phyloP scores from a whole-genome alignment of 192 early-diverging fungal genomes.

The Backusella mclennaniae region DNA sequence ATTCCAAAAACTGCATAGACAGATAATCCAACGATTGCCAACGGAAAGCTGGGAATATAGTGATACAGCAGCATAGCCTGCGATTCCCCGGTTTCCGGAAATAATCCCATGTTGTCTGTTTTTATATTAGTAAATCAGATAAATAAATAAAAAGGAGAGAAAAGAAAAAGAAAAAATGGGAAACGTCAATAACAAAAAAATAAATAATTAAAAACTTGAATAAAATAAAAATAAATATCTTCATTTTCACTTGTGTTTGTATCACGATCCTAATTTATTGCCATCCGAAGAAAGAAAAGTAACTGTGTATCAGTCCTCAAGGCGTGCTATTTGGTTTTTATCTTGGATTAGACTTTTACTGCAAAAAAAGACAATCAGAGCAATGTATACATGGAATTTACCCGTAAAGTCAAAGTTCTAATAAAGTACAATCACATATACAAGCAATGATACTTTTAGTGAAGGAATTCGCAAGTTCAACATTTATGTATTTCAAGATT shows the following conservation, averaged over 20 bases:
- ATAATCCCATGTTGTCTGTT: not conserved
- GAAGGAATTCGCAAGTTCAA: not conserved
- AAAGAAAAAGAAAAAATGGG: constrained; percentile 2
- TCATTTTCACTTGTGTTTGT: not conserved
- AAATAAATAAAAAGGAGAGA: not conserved
- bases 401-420: no score
- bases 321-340: not conserved
- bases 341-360: not conserved
- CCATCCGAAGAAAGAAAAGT: not conserved
- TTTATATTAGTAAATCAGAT: not conserved
- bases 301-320: not conserved
- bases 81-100: not conserved
- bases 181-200: not conserved
- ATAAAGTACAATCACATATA: no score
- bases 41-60: not conserved
- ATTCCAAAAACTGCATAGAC: not conserved
- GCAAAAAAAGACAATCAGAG: not conserved
- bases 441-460: no score
- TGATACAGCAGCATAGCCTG: not conserved
- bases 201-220: not conserved
- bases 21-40: not conserved
- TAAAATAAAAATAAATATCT: not conserved
- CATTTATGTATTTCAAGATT: not conserved
- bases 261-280: constrained; percentile 7
- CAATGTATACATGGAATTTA: no score